phyloP scores from a whole-genome alignment of 371 early-diverging fungal genomes.

The Actinomortierella wolfii region DNA sequence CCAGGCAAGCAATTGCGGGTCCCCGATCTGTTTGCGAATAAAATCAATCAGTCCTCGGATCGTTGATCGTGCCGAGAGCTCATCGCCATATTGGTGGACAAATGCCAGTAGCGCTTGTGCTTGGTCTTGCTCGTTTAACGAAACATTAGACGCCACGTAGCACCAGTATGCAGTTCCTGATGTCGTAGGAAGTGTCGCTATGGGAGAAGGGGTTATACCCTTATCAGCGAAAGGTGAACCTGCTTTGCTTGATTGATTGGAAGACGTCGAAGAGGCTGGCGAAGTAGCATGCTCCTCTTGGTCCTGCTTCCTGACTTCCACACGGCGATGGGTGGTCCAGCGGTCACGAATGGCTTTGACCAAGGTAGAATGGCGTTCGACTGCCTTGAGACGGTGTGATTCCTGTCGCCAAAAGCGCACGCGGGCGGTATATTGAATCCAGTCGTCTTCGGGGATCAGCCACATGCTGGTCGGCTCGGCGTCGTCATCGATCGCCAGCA shows the following conservation, averaged over 20 bases:
- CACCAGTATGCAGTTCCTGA: not conserved
- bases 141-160: too few species aligned
- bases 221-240: not conserved
- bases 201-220: not conserved
- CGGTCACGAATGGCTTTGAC: conserved; percentile 19
- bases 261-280: conserved; percentile 12
- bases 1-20: conserved; percentile 19
- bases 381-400: conserved; percentile 33
- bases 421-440: conserved; percentile 20
- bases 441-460: conserved; percentile 22
- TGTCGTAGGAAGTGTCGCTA: conserved; percentile 7
- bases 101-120: conserved; percentile 23
- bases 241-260: conserved; percentile 2
- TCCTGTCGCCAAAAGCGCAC: conserved; percentile 40
- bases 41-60: conserved; percentile 28
- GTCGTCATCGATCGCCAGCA: conserved; percentile 13
- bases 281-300: not conserved
- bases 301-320: not conserved
- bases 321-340: conserved; percentile 11
- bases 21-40: conserved; percentile 20
- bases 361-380: conserved; percentile 20
- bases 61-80: conserved; percentile 29
- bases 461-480: conserved; percentile 16
- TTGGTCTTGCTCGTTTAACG: conserved; percentile 22
- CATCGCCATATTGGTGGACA: conserved; percentile 19